Evolutionary conservation across 2,329 filamentous ascomycete genomes (phyloP).

Genomic region (Cladobotryum mycophilum): DNA sequence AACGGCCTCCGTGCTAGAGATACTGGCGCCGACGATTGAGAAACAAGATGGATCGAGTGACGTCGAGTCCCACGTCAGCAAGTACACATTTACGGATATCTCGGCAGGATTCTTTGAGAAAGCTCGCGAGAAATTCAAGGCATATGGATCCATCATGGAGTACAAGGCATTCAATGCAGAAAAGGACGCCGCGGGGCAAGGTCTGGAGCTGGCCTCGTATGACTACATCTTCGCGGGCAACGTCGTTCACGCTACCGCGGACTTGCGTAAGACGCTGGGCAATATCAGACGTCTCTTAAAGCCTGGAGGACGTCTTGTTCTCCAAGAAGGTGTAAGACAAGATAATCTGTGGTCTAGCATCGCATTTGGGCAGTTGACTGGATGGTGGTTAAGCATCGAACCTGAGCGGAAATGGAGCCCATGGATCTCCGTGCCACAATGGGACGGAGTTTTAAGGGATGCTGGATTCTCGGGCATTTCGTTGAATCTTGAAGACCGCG

Average conservation of each 20-base stretch:
- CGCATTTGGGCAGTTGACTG: slow-evolving; percentile 12
- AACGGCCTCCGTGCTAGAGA: slow-evolving; percentile 2
- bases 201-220: slow-evolving; percentile 11
- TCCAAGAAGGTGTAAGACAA: slow-evolving; percentile 12
- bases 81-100: slow-evolving; percentile 29
- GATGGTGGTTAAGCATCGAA: slow-evolving; percentile 12
- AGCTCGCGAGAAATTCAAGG: slow-evolving; percentile 26
- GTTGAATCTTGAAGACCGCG: slow-evolving; percentile 7
- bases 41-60: not conserved
- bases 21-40: not conserved
- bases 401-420: slow-evolving; percentile 10
- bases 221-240: slow-evolving; percentile 20
- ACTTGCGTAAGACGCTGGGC: slow-evolving; percentile 18
- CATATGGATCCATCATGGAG: slow-evolving; percentile 16
- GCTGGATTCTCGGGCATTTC: slow-evolving; percentile 10
- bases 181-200: slow-evolving; percentile 6
- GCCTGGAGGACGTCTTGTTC: slow-evolving; percentile 20
- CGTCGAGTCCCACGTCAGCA: not conserved
- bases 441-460: slow-evolving; percentile 6
- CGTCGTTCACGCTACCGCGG: slow-evolving; percentile 22
- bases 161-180: slow-evolving; percentile 21
- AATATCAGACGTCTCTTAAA: slow-evolving; percentile 18
- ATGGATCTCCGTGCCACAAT: slow-evolving; percentile 8
- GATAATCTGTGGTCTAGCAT: slow-evolving; percentile 9
- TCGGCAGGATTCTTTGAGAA: slow-evolving; percentile 29